Base-by-base conservation (phyloP, 2,329 filamentous ascomycete genomes). In the Penicillium frequentans region DNA sequence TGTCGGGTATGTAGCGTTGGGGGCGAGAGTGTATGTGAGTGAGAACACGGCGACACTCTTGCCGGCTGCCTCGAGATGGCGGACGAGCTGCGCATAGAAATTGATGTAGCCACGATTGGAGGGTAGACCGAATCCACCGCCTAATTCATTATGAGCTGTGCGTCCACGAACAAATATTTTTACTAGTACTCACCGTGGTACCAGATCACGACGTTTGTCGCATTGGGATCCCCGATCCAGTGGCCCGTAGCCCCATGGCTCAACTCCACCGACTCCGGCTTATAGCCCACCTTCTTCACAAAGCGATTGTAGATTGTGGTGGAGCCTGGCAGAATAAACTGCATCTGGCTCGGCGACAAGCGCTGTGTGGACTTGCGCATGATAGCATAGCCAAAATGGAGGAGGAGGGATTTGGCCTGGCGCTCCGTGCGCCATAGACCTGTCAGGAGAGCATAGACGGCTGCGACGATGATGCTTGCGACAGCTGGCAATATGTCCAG, bases 21-120 rank as follows among this genome's bases (percentile, higher is more conserved):
- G 78, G 0, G 83, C 78, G n/a, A 87, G 78, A 26, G 81, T 82
- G 70, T 88, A 88, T 39, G 80, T 79, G n/a, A 86, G 75, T 24
- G 83, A 70, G 49, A 86, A 77, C 48, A 82, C 70, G 19, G 82
- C 76, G 29, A 83, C 70, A 31, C 75, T 73, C 51, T 82, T 77
- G 43, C 77, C 78, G 27, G 67, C 61, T 9, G 69, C 68, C n/a
- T 71, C 66, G 21, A 82, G 68, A n/a, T 75, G 69, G 37, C 75
- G 69, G 50, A 78, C 70, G 31, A 84, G 69, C 16, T 78, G 74
- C 21, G 68, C 64, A 49, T 81, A 73, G 73, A 81, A 85, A 19
- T 77, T 68, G 53, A 84, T 73, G 65, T 84, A 81, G 43, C 74
- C 79, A 7, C 75, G 60, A 6, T 70, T 71, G 8, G 77, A 77